Conservation (phyloP, 148 eudicot genomes). For the Drosera capensis region DNA sequence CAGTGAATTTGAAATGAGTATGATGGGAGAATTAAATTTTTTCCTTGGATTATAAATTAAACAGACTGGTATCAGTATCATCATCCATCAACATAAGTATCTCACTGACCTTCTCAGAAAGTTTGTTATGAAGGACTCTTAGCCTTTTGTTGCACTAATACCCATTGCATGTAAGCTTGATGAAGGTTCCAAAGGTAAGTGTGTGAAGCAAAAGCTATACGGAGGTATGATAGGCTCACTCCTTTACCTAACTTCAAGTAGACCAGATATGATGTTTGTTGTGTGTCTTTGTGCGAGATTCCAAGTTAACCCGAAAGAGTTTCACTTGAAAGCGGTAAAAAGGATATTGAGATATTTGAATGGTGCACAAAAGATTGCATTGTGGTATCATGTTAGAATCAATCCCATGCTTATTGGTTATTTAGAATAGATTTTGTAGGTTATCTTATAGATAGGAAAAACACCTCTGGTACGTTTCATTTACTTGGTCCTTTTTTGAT, state of each 20-base stretch:
- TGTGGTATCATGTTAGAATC: neutral
- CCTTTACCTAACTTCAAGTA: neutral
- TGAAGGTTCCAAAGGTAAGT: neutral
- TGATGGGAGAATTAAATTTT: too few species aligned
- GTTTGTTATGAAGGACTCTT: neutral
- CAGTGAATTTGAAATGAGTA: too few species aligned
- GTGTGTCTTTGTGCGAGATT: neutral
- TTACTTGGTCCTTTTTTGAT: neutral
- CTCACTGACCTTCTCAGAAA: neutral
- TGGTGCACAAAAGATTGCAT: neutral
- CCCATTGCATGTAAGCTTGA: neutral
- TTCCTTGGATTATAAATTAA: too few species aligned
- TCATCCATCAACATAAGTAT: conserved; percentile 1
- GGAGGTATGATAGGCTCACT: neutral
- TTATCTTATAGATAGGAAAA: neutral
- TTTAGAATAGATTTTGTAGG: neutral
- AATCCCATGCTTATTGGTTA: neutral
- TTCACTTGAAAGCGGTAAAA: neutral
- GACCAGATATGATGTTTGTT: neutral
- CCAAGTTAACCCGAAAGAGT: neutral
- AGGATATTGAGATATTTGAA: neutral
- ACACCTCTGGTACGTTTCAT: neutral
- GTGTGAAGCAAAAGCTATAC: neutral
- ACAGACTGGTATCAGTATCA: neutral
- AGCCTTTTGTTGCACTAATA: neutral